phyloP scores from a whole-genome alignment of 1,139 yeast species.

The Debaryomyces nepalensis region DNA sequence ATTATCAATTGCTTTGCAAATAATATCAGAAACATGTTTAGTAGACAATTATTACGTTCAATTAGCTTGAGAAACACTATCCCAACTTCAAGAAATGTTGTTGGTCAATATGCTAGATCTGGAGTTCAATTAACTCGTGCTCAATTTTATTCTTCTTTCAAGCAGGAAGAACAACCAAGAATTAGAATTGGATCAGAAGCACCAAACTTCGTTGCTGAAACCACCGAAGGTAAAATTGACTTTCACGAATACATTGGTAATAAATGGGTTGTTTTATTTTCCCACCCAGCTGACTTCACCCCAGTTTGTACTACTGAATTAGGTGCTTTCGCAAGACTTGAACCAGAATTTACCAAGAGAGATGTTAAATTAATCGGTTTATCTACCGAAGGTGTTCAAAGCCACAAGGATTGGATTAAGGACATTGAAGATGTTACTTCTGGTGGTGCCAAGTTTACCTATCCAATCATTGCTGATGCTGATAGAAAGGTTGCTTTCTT shows the following conservation, averaged over 20 bases:
- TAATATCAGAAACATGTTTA: constrained; percentile 16
- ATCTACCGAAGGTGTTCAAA: constrained; percentile 77
- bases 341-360: constrained; percentile 81
- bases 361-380: constrained; percentile 84
- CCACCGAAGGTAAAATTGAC: constrained; percentile 76
- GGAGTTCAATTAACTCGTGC: constrained; percentile 6
- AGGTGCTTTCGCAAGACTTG: constrained; percentile 86
- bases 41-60: constrained; percentile 20
- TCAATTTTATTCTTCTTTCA: constrained; percentile 38
- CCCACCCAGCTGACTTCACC: constrained; percentile 94
- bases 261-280: constrained; percentile 83
- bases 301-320: constrained; percentile 95
- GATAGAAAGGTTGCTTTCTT: constrained; percentile 78
- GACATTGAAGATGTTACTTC: constrained; percentile 79
- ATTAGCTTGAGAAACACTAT: constrained; percentile 9
- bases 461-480: constrained; percentile 88
- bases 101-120: constrained; percentile 3
- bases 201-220: constrained; percentile 80
- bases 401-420: constrained; percentile 81
- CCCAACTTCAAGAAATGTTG: constrained; percentile 6
- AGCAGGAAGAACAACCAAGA: constrained; percentile 68
- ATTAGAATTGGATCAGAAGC: constrained; percentile 72
- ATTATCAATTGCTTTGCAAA: constrained; percentile 1
- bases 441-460: constrained; percentile 66
- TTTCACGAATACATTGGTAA: constrained; percentile 84